Evolutionary conservation across 177 flowering plant genomes (phyloP), one percentile per base, ranked within the genome.

Genomic region (Tripterygium wilfordii): DNA sequence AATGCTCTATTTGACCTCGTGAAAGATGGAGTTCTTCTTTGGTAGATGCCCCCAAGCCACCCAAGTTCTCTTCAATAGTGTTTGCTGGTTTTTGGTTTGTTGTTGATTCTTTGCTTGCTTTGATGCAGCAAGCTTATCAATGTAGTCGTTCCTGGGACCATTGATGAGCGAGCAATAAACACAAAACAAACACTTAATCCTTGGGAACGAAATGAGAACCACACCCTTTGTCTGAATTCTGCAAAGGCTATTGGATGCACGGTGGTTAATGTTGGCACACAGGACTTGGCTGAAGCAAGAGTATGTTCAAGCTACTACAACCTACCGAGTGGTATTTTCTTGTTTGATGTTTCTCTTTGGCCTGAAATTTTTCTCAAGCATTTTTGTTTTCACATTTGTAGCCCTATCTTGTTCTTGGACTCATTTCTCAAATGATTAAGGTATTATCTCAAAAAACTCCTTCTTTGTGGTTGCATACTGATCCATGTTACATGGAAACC

Each of bases 231-330:
- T 54, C 88, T 90, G 33, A 90, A 90, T 58, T 90, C 97, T 58
- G 95, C 96, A 16, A 90, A 86, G 70, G 97, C 97, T 42, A 90
- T 90, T 45, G 97, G 97, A 8, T 90, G 97, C 76, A 86, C 94
- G 3, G 96, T 90, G 29, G 97, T 89, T 25, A 89, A 89, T 55
- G 86, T 89, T 50, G 95, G 97, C 43, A 73, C 86, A 46, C 96
- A 90, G 57, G 97, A 90, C 56, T 67, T 90, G 63, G 65, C 74
- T n/a, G n/a, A n/a, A n/a, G n/a, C n/a, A n/a, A n/a, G n/a, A n/a
- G n/a, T n/a, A n/a, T n/a, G n/a, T n/a, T n/a, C n/a, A n/a, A n/a
- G n/a, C n/a, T n/a, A n/a, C n/a, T n/a, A n/a, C n/a, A n/a, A n/a
- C n/a, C n/a, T n/a, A n/a, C n/a, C n/a, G n/a, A n/a, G n/a, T n/a